Base-by-base conservation (phyloP, 2,329 filamentous ascomycete genomes). In the Botryotinia calthae region DNA sequence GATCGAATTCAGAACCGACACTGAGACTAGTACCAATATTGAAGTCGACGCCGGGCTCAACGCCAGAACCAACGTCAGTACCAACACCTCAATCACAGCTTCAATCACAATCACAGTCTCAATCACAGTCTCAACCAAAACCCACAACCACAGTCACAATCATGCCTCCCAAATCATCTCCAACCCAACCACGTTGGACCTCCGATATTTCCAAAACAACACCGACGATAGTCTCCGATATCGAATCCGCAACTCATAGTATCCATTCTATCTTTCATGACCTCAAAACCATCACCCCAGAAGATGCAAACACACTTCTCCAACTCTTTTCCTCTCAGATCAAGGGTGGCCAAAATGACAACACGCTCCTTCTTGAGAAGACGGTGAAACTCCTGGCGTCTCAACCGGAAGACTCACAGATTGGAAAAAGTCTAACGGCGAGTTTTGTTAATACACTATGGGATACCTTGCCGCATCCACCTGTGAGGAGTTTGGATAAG, bases 301-400 rank as follows among this genome's bases (percentile, higher is more conserved):
- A 82, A 75, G 71, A 80, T 78, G 79, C 91, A 63, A 86, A 87
- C 76, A 92, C 91, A 0, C 82, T 93, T 34, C 80, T 86, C 62
- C 85, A 87, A 18, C 82, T 93, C 58, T 82, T 92, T 72, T 85
- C 87, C 71, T 85, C 83, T 75, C 90, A 92, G 81, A 80, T 90
- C 44, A 89, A 87, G 76, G 89, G 91, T 1, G 86, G 86, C 22
- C 81, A 88, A 2, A 90, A 95, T 77, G 93, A 95, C 83, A 92
- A 91, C 82, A 91, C 89, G 0, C 91, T 93, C 85, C 84, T 93
- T 65, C 93, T 94, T 89, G 91, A 93, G 81, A 85, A 87, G 7
- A 86, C 90, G 8, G 93, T 93, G 74, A 73, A 75, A n/a, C 63
- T 78, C 3, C 66, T 79, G 40, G 67, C 79, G 28, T 56, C 66